Base-by-base conservation (phyloP, 257 asterid species). In the Knoxia roxburghii region DNA sequence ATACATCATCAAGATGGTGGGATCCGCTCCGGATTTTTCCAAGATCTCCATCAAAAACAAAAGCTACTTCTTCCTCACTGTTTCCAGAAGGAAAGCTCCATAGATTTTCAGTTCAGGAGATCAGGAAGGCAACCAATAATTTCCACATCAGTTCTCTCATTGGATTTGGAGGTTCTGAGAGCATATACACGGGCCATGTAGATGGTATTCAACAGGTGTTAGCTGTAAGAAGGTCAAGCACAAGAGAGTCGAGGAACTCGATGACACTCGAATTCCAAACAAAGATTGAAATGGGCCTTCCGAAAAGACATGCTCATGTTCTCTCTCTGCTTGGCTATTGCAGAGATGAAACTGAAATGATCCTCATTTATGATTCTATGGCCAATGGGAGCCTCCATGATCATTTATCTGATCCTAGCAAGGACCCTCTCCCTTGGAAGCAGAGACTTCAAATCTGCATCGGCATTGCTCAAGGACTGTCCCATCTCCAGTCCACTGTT, bases 391-490 rank as follows among this genome's bases (percentile, higher is more conserved):
- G 85, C 60, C 83, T 87, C 65, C 81, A 81, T 13, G 88, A 85
- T 56, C 81, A 85, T 68, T 84, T 87, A 46, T 88, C 78, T 70
- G 84, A 85, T 39, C 79, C 83, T 71, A 70, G 72, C 27, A 78
- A 58, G 72, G 76, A 77, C 72, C 87, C 88, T 71, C 84, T 87
- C 71, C 78, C 89, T 43, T 85, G 89, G 91, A 87, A 74, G 74
- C 76, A 43, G 61, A 83, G 91, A 73, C 91, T 87, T 68, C 81
- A 85, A 74, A 83, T 87, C 81, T 77, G 89, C 81, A 81, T 83
- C 52, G 88, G 85, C 21, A 71, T 77, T 62, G 88, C 84, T 50
- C 65, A 61, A 53, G 89, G 95, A 21, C 75, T 87, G 60, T 75
- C 74, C 72, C 73, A 73, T 71, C 75, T 83, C 29, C 85, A 75